A percentile compares a stretch with the other conserved stretches of the same genome.
These are phyloP conservation scores for Excoecaria agallocha DNA, from an alignment of 345 rosid species.

Conservation along the genomic window DNA sequence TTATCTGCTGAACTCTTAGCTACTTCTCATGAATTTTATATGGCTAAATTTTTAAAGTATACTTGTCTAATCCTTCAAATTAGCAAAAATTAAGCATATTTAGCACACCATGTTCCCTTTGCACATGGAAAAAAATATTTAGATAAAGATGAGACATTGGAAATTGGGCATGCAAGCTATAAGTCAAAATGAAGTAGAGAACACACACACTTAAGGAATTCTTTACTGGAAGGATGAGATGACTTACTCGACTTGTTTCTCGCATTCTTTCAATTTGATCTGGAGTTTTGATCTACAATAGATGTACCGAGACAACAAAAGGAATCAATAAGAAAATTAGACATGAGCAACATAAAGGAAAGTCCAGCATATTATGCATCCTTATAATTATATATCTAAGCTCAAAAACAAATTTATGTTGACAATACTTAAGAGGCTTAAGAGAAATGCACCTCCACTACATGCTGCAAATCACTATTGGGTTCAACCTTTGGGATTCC, in stretches of 20 bases:
- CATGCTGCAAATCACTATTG: conserved; percentile 75
- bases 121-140: neutral
- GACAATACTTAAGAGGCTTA: neutral
- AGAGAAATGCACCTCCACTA: conserved; percentile 64
- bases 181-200: neutral
- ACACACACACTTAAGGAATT: neutral
- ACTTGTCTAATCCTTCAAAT: neutral
- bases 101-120: neutral
- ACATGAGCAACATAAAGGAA: neutral
- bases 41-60: neutral
- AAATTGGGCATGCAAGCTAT: neutral
- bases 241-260: conserved; percentile 82
- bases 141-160: neutral
- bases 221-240: neutral
- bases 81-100: neutral
- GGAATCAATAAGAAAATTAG: conserved; percentile 2
- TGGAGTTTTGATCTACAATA: conserved; percentile 74
- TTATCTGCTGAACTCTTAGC: neutral
- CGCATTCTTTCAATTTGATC: conserved; percentile 84
- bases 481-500: conserved; percentile 87
- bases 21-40: neutral
- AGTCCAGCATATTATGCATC: neutral
- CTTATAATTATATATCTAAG: neutral
- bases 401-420: neutral
- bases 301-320: conserved; percentile 10